Percentiles rank a stretch among this genome's conserved stretches.
These are phyloP conservation scores for Salix exigua DNA, from an alignment of 345 rosid species.

Conservation along the genomic window DNA sequence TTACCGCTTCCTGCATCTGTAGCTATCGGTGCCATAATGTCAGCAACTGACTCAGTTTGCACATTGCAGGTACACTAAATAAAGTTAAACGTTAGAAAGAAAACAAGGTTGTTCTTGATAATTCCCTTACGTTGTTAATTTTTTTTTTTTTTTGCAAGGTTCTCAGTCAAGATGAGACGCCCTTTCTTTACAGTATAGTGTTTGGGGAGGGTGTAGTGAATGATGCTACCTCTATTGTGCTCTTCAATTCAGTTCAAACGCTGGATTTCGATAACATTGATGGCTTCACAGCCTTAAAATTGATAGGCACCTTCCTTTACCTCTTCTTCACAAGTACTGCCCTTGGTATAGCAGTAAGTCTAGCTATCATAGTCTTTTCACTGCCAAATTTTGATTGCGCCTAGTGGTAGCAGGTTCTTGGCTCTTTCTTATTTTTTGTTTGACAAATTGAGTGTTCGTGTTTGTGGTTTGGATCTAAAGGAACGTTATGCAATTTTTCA, in stretches of 20 bases:
- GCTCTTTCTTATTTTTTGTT: background rate
- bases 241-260: conserved; percentile 60
- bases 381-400: background rate
- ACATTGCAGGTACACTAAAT: conserved; percentile 54
- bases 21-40: conserved; percentile 70
- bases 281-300: conserved; percentile 31
- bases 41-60: conserved; percentile 80
- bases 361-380: background rate
- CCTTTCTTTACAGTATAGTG: conserved; percentile 66
- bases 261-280: conserved; percentile 35
- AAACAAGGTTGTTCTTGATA: background rate
- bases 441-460: background rate
- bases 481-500: conserved; percentile 24
- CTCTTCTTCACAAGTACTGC: conserved; percentile 58
- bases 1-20: conserved; percentile 15
- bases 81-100: background rate
- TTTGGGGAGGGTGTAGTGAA: conserved; percentile 84
- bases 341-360: conserved; percentile 61
- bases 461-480: conserved; percentile 2
- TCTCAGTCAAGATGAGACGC: conserved; percentile 76
- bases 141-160: conserved; percentile 34
- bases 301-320: conserved; percentile 61
- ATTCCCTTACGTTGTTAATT: background rate
- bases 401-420: no score
- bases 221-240: conserved; percentile 76